These are phyloP conservation scores for Clavaria fumosa DNA, from an alignment of 768 basidiomycete species.

Conservation along the genomic window DNA sequence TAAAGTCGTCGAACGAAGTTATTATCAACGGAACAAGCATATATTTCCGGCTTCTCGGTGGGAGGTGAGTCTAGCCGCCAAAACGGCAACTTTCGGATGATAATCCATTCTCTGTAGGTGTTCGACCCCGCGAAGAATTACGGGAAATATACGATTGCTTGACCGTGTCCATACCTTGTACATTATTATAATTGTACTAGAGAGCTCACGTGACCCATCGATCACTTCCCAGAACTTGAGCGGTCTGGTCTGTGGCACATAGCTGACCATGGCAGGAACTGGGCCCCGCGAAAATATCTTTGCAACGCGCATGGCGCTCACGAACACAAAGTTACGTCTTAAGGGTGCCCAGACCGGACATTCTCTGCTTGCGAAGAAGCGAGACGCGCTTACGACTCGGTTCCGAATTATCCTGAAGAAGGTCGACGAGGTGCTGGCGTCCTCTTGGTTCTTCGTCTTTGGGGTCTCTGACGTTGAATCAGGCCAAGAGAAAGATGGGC, in stretches of 20 bases:
- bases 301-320: constrained; percentile 94
- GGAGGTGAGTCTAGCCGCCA: constrained; percentile 70
- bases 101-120: constrained; percentile 29
- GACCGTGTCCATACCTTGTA: too few relatives aligned
- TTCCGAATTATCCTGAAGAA: constrained; percentile 90
- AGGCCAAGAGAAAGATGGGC: constrained; percentile 99
- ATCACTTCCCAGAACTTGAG: too few relatives aligned
- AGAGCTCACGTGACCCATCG: too few relatives aligned
- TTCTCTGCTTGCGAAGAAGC: constrained; percentile 91
- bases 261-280: constrained; percentile 79
- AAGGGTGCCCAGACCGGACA: constrained; percentile 94
- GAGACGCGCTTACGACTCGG: constrained; percentile 88
- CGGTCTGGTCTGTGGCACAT: too few relatives aligned
- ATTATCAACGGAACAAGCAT: constrained; percentile 93
- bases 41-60: constrained; percentile 95
- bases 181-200: too few relatives aligned
- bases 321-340: constrained; percentile 77
- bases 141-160: constrained; percentile 73
- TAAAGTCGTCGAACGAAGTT: constrained; percentile 93
- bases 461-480: constrained; percentile 10
- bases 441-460: constrained; percentile 10
- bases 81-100: too few relatives aligned
- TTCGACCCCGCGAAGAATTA: constrained; percentile 93
- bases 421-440: constrained; percentile 83
- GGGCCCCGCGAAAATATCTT: constrained; percentile 88